Evolutionary conservation across 768 basidiomycete species (phyloP).

Genomic region (Gelatoporia subvermispora): DNA sequence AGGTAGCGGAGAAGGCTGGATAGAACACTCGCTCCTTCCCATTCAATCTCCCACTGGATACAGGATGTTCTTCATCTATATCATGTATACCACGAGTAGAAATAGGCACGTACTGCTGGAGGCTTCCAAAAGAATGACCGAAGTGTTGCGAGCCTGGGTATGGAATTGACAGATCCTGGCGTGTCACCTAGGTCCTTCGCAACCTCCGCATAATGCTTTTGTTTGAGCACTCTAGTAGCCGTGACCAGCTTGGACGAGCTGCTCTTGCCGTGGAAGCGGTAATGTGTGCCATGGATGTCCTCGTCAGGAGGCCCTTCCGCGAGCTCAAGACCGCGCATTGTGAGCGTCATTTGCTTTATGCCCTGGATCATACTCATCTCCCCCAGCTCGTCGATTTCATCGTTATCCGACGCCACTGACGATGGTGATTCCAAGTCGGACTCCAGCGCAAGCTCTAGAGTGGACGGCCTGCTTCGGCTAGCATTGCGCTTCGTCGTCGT

Average conservation of each 20-base stretch:
- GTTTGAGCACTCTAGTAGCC: constrained; percentile 46
- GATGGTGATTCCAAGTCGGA: constrained; percentile 10
- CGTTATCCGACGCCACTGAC: constrained; percentile 21
- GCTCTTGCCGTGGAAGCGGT: constrained; percentile 60
- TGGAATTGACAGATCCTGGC: too few relatives aligned
- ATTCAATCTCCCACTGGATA: constrained; percentile 23
- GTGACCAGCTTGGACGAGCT: constrained; percentile 53
- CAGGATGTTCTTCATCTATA: constrained; percentile 2
- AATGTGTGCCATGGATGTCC: constrained; percentile 32
- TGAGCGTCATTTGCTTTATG: constrained; percentile 26
- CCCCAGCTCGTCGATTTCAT: constrained; percentile 33
- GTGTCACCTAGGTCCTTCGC: constrained; percentile 9
- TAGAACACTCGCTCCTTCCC: constrained; percentile 35
- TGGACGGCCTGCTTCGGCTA: too few relatives aligned
- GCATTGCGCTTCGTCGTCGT: too few relatives aligned
- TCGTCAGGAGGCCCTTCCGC: constrained; percentile 27
- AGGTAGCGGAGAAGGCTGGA: constrained; percentile 19
- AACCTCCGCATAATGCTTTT: constrained; percentile 42
- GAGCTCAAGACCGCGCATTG: constrained; percentile 33
- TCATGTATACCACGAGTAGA: neutral
- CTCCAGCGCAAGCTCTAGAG: constrained; percentile 2
- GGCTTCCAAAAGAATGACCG: constrained; percentile 54
- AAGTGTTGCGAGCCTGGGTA: constrained; percentile 12
- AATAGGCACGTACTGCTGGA: constrained; percentile 39
- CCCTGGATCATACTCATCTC: constrained; percentile 36